Evolutionary conservation across 768 basidiomycete genomes (phyloP), one percentile per base, ranked within the genome.

Genomic region (Strobilomyces echinocephalus): DNA sequence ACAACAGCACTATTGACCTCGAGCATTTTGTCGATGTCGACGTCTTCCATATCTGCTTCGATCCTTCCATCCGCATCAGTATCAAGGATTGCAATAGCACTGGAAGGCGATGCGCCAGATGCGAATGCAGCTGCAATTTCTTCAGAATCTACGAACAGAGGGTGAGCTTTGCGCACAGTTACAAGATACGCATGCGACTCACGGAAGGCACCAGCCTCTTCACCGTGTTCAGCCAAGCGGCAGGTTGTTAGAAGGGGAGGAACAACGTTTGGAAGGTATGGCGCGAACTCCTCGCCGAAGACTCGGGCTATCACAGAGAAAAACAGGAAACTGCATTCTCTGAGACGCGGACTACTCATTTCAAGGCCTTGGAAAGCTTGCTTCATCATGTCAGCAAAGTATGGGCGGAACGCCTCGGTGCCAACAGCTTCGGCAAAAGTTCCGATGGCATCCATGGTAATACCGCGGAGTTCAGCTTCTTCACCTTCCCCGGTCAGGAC

Each of bases 281-380:
- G 78, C 2, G 92, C 86, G 62, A 98, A 98, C 63, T 98, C 94
- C 53, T 91, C 91, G 46, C 84, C 90, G 64, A 97, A 99, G 16
- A 99, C 93, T 45, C 88, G 82, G n/a, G 94, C 90, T 89, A 99
- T 95, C 58, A 95, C 93, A 52, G 94, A 92, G 63, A 98, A 98
- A 83, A 97, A 97, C 60, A 99, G 75, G 84, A 97, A 98, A 64
- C 87, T 90, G 72, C 94, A 97, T 70, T 99, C 97, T 63, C 90
- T 80, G 56, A 98, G 76, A 55, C 94, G 80, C 3, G 91, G 84
- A 59, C 87, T 90, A 52, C 90, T 90, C 72, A 92, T 82, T 56
- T 87, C 83, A 52, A 94, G 82, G 43, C 91, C 94, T 58, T 88
- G 81, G 78, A 97, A 94, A 3, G 95, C 93, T 60, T 90, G 87